phyloP scores from a whole-genome alignment of 208 protist genomes.

The Trypanosoma melophagium region DNA sequence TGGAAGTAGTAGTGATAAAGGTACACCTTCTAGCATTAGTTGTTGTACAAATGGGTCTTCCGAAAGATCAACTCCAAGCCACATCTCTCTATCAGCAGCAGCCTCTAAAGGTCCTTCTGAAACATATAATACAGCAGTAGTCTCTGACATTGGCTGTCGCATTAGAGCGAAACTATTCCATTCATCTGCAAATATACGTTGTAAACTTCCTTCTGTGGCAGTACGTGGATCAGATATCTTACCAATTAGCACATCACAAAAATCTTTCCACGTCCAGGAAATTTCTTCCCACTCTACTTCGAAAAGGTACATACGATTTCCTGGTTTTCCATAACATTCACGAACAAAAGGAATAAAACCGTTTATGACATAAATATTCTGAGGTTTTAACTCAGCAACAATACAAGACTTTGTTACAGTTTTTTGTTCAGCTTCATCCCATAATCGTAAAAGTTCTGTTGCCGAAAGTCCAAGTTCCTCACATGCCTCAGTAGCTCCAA shows the following conservation, averaged over 20 bases:
- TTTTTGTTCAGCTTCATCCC: slow-evolving; percentile 29
- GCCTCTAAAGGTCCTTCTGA: slow-evolving; percentile 63
- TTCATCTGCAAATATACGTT: slow-evolving; percentile 44
- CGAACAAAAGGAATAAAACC: slow-evolving; percentile 63
- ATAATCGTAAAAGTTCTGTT: slow-evolving; percentile 39
- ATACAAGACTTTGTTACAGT: slow-evolving; percentile 43
- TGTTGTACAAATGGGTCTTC: slow-evolving; percentile 46
- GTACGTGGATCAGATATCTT: slow-evolving; percentile 24
- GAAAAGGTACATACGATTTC: slow-evolving; percentile 40
- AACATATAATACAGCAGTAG: slow-evolving; percentile 48
- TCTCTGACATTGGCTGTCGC: slow-evolving; percentile 30
- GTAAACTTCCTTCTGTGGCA: slow-evolving; percentile 43
- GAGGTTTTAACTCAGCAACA: slow-evolving; percentile 39
- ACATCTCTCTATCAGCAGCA: slow-evolving; percentile 57
- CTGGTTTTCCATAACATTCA: slow-evolving; percentile 40
- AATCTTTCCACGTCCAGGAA: slow-evolving; percentile 47
- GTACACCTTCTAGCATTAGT: slow-evolving; percentile 47
- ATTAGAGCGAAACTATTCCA: slow-evolving; percentile 50
- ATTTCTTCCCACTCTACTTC: slow-evolving; percentile 49
- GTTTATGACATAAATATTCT: slow-evolving; percentile 70
- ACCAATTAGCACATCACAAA: slow-evolving; percentile 53
- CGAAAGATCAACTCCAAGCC: slow-evolving; percentile 32
- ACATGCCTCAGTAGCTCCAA: slow-evolving; percentile 47
- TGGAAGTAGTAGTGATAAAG: slow-evolving; percentile 34
- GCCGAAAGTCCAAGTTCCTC: slow-evolving; percentile 31